Percentiles rank a stretch among this genome's conserved stretches.
phyloP scores from a whole-genome alignment of 2,329 filamentous ascomycete genomes.

The Beauveria asiatica region DNA sequence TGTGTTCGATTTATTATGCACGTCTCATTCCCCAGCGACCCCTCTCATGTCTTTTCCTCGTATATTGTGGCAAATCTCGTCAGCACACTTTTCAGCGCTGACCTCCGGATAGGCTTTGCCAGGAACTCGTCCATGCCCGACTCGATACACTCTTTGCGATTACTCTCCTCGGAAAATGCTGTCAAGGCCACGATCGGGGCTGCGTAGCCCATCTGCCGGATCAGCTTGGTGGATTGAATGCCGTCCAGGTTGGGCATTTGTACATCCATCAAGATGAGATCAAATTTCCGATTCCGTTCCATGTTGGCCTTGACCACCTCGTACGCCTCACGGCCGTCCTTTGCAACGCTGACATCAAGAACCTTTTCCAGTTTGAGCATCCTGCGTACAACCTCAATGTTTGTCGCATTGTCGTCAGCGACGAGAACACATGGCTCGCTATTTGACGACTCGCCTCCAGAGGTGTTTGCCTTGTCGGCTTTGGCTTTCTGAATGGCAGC shows the following conservation, averaged over 20 bases:
- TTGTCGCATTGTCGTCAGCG: conserved; percentile 60
- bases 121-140: conserved; percentile 91
- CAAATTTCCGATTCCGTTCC: conserved; percentile 63
- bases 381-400: conserved; percentile 49
- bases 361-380: conserved; percentile 69
- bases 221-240: conserved; percentile 74
- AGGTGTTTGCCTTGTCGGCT: conserved; percentile 51
- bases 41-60: conserved; percentile 42
- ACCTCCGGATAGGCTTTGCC: conserved; percentile 66
- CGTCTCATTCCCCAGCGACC: neutral
- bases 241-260: conserved; percentile 94
- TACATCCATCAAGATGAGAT: conserved; percentile 93
- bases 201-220: conserved; percentile 77
- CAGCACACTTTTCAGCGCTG: conserved; percentile 76
- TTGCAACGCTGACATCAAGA: conserved; percentile 83
- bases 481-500: conserved; percentile 58
- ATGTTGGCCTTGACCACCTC: conserved; percentile 78
- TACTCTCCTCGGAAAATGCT: conserved; percentile 84
- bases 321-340: conserved; percentile 79
- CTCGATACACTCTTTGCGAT: conserved; percentile 77
- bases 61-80: conserved; percentile 76
- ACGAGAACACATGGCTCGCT: conserved; percentile 73
- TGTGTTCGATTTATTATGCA: no score
- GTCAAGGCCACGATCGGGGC: conserved; percentile 86
- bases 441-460: conserved; percentile 44